These are phyloP conservation scores for Nymphaea thermarum DNA, from an alignment of 164 flowering plant genomes.

Conservation along the genomic window DNA sequence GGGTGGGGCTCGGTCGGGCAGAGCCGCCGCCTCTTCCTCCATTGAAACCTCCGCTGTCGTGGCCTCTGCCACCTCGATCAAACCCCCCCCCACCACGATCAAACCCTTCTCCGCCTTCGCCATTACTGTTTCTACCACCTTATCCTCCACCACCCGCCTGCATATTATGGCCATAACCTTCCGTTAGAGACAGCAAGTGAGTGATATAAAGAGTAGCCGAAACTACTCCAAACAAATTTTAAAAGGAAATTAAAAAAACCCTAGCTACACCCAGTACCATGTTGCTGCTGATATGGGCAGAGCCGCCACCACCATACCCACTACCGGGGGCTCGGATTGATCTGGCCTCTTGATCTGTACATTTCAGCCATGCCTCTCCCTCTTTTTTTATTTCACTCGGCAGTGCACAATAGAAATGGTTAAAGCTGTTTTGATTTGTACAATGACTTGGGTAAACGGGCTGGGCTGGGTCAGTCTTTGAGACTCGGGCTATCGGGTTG, in stretches of 20 bases:
- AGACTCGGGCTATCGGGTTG: too few relatives aligned
- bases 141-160: slow-evolving; percentile 12
- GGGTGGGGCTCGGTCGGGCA: too few relatives aligned
- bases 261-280: slow-evolving; percentile 18
- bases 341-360: slow-evolving; percentile 53
- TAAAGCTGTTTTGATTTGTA: too few relatives aligned
- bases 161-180: too few relatives aligned
- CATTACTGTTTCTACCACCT: slow-evolving; percentile 7
- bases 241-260: not conserved
- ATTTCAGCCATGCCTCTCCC: slow-evolving; percentile 26
- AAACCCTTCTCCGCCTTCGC: slow-evolving; percentile 13
- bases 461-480: too few relatives aligned
- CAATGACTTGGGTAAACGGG: too few relatives aligned
- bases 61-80: slow-evolving; percentile 14
- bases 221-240: too few relatives aligned
- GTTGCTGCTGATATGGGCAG: slow-evolving; percentile 20
- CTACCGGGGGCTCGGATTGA: slow-evolving; percentile 21
- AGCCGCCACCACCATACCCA: slow-evolving; percentile 13
- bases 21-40: slow-evolving; percentile 37
- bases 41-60: slow-evolving; percentile 23
- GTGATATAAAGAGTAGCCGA: too few relatives aligned
- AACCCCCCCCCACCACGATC: slow-evolving; percentile 6
- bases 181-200: too few relatives aligned
- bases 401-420: too few relatives aligned
- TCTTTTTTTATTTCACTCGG: not conserved